Evolutionary conservation across 352 stramenopile species (phyloP), one percentile per base, ranked within the genome.

Genomic region (Elongisporangium prolatum): DNA sequence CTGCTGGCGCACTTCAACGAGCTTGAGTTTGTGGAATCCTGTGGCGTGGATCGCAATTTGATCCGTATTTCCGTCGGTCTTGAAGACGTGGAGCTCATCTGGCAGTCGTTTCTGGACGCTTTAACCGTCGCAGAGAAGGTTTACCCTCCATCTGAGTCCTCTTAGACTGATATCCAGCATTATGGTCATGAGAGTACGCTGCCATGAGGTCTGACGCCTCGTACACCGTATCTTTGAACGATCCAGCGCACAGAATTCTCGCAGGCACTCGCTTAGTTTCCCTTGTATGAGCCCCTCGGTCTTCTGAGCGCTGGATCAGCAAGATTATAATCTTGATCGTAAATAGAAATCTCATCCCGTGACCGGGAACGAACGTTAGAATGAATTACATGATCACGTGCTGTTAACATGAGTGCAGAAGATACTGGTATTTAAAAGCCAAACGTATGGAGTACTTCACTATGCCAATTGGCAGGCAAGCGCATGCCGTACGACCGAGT

Each of bases 1-100:
- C 57, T 98, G 28, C 68, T 98, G 0, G 94, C 94, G 1, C 94
- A 98, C 63, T 98, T 96, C 63, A 60, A 88, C 34, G 94, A 98
- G 68, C 74, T 98, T 47, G 87, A 97, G 54, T 98, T 95, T 64
- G 91, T 86, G 20, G 82, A 95, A 62, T 76, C 78, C 17, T 98
- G 91, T 63, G 88, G 92, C 48, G 91, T 98, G 14, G 79, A 95
- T 57, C 87, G 88, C 21, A 90, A 96, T 60, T 68, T 98, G 20
- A 78, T 98, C 54, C 90, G 94, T 40, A 87, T 98, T 62, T 94
- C 89, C 2, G 85, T 98, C 54, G 94, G 94, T 10, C 70, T 97
- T 18, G 94, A 98, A 70, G 74, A 91, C 25, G 59, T 66, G 13
- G 87, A 97, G 48, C 64, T 76, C 10, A 70, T 98, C 38, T 91